These are phyloP conservation scores for Terfezia boudieri DNA, from an alignment of 495 filamentous ascomycete genomes.

Conservation along the genomic window DNA sequence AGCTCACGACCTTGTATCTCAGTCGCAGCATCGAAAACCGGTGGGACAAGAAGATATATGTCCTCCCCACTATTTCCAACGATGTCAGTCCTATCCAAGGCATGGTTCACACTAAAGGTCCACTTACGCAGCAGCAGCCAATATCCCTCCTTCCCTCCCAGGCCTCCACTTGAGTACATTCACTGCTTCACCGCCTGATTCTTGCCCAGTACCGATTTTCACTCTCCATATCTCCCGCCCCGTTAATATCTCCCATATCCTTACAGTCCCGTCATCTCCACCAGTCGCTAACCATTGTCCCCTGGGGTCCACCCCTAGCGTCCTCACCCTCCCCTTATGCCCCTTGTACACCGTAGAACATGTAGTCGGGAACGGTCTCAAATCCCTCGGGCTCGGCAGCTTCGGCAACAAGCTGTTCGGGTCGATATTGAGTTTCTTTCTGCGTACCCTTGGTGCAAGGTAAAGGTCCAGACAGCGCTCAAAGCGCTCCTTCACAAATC, in stretches of 20 bases:
- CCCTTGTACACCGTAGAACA: constrained; percentile 66
- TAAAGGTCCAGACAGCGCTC: constrained; percentile 91
- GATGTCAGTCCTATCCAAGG: neutral
- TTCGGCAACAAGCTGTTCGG: constrained; percentile 84
- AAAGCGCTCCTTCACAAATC: constrained; percentile 82
- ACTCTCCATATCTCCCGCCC: constrained; percentile 74
- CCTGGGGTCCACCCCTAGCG: constrained; percentile 52
- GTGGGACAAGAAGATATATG: constrained; percentile 62
- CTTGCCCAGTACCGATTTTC: constrained; percentile 46
- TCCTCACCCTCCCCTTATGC: constrained; percentile 72
- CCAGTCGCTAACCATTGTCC: constrained; percentile 69
- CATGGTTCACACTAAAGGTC: neutral
- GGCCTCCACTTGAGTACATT: constrained; percentile 82
- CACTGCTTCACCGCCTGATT: constrained; percentile 55
- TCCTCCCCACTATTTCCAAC: constrained; percentile 36
- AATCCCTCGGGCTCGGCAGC: constrained; percentile 76
- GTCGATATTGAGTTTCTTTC: constrained; percentile 91
- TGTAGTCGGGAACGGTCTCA: constrained; percentile 79
- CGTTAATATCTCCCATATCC: constrained; percentile 73
- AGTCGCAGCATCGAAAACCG: constrained; percentile 43
- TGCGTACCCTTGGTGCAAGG: constrained; percentile 71
- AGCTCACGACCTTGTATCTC: constrained; percentile 52
- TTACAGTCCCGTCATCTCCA: constrained; percentile 80
- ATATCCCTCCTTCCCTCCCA: constrained; percentile 51
- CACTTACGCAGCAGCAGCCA: constrained; percentile 45